A percentile compares a stretch with the other conserved stretches of the same genome.
Conservation (phyloP, 2,329 filamentous ascomycete genomes). For the Aspergillus uvarum region DNA sequence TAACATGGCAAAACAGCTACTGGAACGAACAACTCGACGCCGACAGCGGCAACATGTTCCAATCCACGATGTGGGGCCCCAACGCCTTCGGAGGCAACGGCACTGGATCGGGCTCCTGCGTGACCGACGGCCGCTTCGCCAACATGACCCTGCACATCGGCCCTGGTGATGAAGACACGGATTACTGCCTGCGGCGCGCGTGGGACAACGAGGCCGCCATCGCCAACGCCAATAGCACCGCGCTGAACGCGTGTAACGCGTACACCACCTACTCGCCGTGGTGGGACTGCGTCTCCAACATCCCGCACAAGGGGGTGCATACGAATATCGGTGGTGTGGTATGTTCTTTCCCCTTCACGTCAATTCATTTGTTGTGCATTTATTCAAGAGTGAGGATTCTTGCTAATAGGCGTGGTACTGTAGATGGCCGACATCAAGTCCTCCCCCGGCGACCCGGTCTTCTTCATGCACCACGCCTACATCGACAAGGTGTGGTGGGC, state of each 20-base stretch:
- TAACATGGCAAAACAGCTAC: not conserved
- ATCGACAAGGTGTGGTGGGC: conserved; percentile 11
- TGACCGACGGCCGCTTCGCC: conserved; percentile 9
- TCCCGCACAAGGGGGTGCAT: conserved; percentile 13
- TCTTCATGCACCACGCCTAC: conserved; percentile 14
- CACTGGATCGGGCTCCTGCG: conserved; percentile 6
- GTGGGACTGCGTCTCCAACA: conserved; percentile 12
- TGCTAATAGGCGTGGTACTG: no score
- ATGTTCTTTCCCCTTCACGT: not conserved
- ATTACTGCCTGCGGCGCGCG: conserved; percentile 12
- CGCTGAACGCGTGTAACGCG: not conserved
- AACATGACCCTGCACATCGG: conserved; percentile 13
- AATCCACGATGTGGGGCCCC: conserved; percentile 9
- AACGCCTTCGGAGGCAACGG: conserved; percentile 11
- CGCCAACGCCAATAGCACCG: conserved; percentile 5
- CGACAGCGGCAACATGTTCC: conserved; percentile 11
- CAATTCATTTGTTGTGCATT: no score
- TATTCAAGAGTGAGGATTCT: no score
- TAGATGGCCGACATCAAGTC: conserved; percentile 12
- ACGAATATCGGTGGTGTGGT: conserved; percentile 13
- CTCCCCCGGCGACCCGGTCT: conserved; percentile 10
- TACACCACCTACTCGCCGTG: conserved; percentile 11
- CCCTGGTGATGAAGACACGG: conserved; percentile 8
- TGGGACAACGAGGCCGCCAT: conserved; percentile 4
- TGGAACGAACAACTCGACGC: conserved; percentile 12